phyloP scores from a whole-genome alignment of 768 basidiomycete species.

The Psilocybe tampanensis region DNA sequence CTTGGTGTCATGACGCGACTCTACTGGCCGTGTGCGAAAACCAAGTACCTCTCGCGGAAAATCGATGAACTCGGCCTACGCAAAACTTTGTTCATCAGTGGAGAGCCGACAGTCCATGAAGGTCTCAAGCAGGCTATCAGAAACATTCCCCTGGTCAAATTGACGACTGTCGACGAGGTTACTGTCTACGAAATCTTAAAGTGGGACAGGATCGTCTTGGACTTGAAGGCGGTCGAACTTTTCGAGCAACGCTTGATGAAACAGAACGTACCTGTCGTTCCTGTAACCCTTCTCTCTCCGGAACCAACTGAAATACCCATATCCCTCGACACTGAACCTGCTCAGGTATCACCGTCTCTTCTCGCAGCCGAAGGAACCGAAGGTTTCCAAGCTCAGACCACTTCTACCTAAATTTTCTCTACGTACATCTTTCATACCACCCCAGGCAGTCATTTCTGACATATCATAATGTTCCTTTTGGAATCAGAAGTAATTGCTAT shows the following conservation, averaged over 20 bases:
- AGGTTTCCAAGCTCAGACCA: neutral
- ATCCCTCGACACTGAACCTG: neutral
- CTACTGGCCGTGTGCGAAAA: constrained; percentile 75
- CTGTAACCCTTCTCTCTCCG: constrained; percentile 18
- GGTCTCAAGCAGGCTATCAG: constrained; percentile 62
- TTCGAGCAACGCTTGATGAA: constrained; percentile 69
- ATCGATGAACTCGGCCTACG: constrained; percentile 67
- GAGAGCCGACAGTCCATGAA: constrained; percentile 52
- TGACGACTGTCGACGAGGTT: constrained; percentile 65
- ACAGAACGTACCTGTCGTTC: constrained; percentile 32
- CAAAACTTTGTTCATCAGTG: constrained; percentile 79
- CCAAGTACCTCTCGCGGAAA: constrained; percentile 62
- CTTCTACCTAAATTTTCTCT: neutral
- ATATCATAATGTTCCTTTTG: neutral
- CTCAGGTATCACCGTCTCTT: neutral
- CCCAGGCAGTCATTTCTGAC: neutral
- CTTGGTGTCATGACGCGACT: constrained; percentile 77
- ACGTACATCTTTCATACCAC: neutral
- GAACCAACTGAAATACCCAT: neutral
- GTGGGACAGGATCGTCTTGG: constrained; percentile 82
- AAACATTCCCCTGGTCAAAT: constrained; percentile 73
- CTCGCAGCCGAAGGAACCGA: neutral
- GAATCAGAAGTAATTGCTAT: neutral
- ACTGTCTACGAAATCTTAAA: constrained; percentile 83
- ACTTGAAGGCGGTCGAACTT: constrained; percentile 79